A percentile compares a stretch with the other conserved stretches of the same genome.
Conservation (phyloP, 768 basidiomycete genomes). For the Sporobolomyces roseus region DNA sequence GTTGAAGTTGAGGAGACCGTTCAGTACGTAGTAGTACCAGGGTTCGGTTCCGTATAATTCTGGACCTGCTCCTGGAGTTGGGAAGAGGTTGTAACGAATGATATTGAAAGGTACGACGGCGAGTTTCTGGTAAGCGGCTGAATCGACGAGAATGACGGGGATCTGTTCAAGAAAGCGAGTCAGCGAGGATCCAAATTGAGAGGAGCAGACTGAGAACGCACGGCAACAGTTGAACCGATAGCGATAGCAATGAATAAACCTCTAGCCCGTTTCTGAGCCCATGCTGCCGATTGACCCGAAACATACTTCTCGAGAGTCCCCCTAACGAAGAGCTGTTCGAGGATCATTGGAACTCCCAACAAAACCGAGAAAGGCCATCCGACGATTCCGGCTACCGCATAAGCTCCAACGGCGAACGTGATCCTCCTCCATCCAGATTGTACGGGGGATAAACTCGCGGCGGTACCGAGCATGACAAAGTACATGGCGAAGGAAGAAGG, state of each 20-base stretch:
- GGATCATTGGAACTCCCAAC: conserved; percentile 77
- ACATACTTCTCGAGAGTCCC: conserved; percentile 22
- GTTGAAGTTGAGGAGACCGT: conserved; percentile 93
- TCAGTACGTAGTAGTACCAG: conserved; percentile 77
- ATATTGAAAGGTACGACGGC: conserved; percentile 89
- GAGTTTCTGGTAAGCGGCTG: conserved; percentile 73
- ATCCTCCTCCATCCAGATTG: conserved; percentile 51
- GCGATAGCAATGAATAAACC: conserved; percentile 24
- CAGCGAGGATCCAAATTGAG: background rate
- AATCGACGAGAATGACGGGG: conserved; percentile 78
- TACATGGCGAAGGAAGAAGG: conserved; percentile 97
- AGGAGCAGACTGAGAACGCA: background rate
- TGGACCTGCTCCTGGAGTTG: conserved; percentile 64
- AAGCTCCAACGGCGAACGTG: conserved; percentile 62
- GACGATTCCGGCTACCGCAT: conserved; percentile 77
- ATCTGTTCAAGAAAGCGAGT: conserved; percentile 55
- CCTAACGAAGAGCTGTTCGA: conserved; percentile 65
- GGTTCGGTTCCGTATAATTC: conserved; percentile 89
- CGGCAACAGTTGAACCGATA: conserved; percentile 19
- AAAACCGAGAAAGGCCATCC: conserved; percentile 97
- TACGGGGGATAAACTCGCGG: conserved; percentile 55
- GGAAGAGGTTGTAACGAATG: conserved; percentile 86
- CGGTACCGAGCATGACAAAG: conserved; percentile 70
- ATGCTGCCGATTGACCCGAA: conserved; percentile 53
- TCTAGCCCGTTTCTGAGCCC: conserved; percentile 45